Conservation (phyloP, 2,329 filamentous ascomycete species). For the Cladosporium sp. region DNA sequence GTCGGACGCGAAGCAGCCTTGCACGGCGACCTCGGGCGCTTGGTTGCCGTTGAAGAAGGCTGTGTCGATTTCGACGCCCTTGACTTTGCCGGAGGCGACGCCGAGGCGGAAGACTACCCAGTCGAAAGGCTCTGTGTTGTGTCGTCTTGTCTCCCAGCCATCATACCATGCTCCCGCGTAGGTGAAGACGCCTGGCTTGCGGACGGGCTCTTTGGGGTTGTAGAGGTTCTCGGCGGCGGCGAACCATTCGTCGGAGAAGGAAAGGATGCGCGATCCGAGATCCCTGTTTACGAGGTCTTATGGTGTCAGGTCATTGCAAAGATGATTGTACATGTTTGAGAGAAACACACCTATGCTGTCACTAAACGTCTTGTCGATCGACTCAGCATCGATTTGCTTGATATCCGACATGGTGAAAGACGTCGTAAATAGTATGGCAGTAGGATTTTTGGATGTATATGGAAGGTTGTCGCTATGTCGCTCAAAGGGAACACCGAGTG, state of each 20-base stretch:
- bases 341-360: slow-evolving; percentile 50
- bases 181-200: slow-evolving; percentile 58
- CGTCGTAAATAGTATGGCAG: slow-evolving; percentile 35
- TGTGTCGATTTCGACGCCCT: slow-evolving; percentile 77
- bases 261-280: slow-evolving; percentile 54
- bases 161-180: slow-evolving; percentile 65
- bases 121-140: slow-evolving; percentile 59
- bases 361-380: slow-evolving; percentile 57
- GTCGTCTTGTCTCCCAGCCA: slow-evolving; percentile 63
- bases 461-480: slow-evolving; percentile 2
- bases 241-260: slow-evolving; percentile 63
- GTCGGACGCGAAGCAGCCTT: slow-evolving; percentile 68
- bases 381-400: slow-evolving; percentile 42
- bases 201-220: slow-evolving; percentile 57
- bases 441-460: slow-evolving; percentile 27
- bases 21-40: slow-evolving; percentile 74
- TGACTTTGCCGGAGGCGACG: slow-evolving; percentile 68
- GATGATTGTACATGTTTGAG: slow-evolving; percentile 24
- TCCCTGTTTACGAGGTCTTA: slow-evolving; percentile 55
- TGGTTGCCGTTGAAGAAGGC: slow-evolving; percentile 82
- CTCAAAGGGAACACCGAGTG: background rate
- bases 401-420: slow-evolving; percentile 22
- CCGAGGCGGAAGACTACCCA: slow-evolving; percentile 61
- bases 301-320: slow-evolving; percentile 16
- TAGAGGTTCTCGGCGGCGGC: slow-evolving; percentile 60